A percentile compares a stretch with the other conserved stretches of the same genome.
These are phyloP conservation scores for Fraxinus pennsylvanica DNA, from an alignment of 257 asterid genomes.

Conservation along the genomic window DNA sequence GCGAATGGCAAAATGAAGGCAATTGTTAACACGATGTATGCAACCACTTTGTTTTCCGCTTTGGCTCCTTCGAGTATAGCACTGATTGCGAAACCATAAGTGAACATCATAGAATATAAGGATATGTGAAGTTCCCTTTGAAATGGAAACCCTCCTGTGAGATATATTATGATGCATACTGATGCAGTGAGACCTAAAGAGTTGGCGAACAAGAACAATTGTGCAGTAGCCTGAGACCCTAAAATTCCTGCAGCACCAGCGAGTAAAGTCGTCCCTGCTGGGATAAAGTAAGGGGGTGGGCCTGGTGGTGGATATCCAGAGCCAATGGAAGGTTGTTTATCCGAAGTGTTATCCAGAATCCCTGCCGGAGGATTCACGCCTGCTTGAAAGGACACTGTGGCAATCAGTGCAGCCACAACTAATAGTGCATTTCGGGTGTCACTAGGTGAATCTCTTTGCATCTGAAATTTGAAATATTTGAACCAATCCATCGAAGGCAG, in stretches of 20 bases:
- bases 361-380: conserved; percentile 30
- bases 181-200: conserved; percentile 32
- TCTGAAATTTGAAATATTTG: conserved; percentile 34
- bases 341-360: neutral
- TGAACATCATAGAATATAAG: conserved; percentile 23
- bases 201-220: conserved; percentile 21
- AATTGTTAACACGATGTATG: neutral
- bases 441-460: conserved; percentile 27
- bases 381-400: conserved; percentile 30
- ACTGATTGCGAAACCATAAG: conserved; percentile 21
- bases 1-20: conserved; percentile 18
- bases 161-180: conserved; percentile 27
- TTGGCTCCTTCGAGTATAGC: neutral
- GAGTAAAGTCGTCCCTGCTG: conserved; percentile 3
- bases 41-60: neutral
- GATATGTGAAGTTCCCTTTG: conserved; percentile 29
- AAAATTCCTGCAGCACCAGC: conserved; percentile 14
- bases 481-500: conserved; percentile 11
- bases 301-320: too few relatives aligned
- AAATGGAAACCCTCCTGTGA: conserved; percentile 31
- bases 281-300: neutral
- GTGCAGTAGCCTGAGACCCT: conserved; percentile 9
- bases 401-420: conserved; percentile 33
- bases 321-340: too few relatives aligned
- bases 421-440: conserved; percentile 25